Percentiles rank a stretch among this genome's conserved stretches.
Conservation (phyloP, 2,329 filamentous ascomycete genomes). For the Emericellopsis cladophorae region DNA sequence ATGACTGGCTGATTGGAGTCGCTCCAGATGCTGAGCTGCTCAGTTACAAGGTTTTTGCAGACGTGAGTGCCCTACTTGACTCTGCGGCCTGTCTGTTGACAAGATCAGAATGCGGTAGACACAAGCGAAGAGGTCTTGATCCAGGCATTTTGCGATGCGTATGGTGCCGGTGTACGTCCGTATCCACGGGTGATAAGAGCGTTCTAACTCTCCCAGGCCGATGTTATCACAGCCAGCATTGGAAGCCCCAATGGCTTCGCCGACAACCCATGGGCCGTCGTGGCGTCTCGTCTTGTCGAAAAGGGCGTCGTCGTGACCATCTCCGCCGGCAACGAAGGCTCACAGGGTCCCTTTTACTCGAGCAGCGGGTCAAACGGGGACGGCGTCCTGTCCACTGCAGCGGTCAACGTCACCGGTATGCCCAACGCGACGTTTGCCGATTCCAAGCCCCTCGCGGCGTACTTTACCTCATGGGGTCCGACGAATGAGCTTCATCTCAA, state of each 20-base stretch:
- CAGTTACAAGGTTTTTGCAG: slow-evolving; percentile 21
- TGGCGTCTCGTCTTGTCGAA: slow-evolving; percentile 25
- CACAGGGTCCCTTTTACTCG: slow-evolving; percentile 31
- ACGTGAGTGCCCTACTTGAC: background rate
- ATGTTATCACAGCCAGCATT: slow-evolving; percentile 29
- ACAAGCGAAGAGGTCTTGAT: slow-evolving; percentile 17
- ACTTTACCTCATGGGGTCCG: slow-evolving; percentile 38
- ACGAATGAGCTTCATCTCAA: slow-evolving; percentile 37
- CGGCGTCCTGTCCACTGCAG: slow-evolving; percentile 21
- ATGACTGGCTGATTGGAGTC: slow-evolving; percentile 17
- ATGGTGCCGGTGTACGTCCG: slow-evolving; percentile 16
- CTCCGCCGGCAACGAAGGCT: slow-evolving; percentile 38
- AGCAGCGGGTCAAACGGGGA: slow-evolving; percentile 18
- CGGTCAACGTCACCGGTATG: slow-evolving; percentile 28
- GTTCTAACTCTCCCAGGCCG: slow-evolving; percentile 14
- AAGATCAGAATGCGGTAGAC: slow-evolving; percentile 1
- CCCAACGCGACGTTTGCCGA: slow-evolving; percentile 17
- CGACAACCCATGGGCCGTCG: slow-evolving; percentile 27
- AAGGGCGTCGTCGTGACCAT: slow-evolving; percentile 35
- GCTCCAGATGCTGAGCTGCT: slow-evolving; percentile 23
- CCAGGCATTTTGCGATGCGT: slow-evolving; percentile 22
- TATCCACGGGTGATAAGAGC: background rate
- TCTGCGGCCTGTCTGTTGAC: background rate
- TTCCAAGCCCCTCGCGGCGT: slow-evolving; percentile 21
- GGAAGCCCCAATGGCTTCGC: slow-evolving; percentile 23